Percentiles rank a stretch among this genome's conserved stretches.
These are phyloP conservation scores for Biscogniauxia mediterranea DNA, from an alignment of 2,329 filamentous ascomycete species.

Conservation along the genomic window DNA sequence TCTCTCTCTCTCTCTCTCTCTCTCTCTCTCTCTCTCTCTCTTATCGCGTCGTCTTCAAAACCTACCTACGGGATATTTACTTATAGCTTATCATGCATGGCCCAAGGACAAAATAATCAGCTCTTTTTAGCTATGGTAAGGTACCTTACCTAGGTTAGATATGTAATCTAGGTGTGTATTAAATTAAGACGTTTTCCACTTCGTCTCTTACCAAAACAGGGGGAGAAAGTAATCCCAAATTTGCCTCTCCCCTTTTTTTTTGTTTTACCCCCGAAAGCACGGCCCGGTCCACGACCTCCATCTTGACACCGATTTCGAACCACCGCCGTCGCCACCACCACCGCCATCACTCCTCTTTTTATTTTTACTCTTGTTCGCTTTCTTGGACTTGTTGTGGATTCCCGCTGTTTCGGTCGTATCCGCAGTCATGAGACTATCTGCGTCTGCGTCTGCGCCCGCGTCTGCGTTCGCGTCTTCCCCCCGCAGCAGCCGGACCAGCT, in stretches of 20 bases:
- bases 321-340: neutral
- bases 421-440: neutral
- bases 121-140: too few relatives aligned
- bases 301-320: conserved; percentile 3
- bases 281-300: conserved; percentile 19
- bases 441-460: conserved; percentile 13
- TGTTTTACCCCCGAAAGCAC: conserved; percentile 12
- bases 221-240: neutral
- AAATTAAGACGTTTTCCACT: too few relatives aligned
- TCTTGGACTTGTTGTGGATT: neutral
- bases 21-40: too few relatives aligned
- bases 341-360: neutral
- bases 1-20: too few relatives aligned
- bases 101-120: too few relatives aligned
- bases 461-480: too few relatives aligned
- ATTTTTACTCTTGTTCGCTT: neutral
- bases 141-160: too few relatives aligned
- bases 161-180: too few relatives aligned
- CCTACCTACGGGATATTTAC: too few relatives aligned
- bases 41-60: too few relatives aligned
- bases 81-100: too few relatives aligned
- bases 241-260: neutral
- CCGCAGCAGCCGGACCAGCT: conserved; percentile 33
- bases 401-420: neutral
- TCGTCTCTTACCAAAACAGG: too few relatives aligned